Percentiles rank a stretch among this genome's conserved stretches.
Evolutionary conservation across 2,329 filamentous ascomycete species (phyloP).

Genomic region (Tolypocladium ovalisporum): DNA sequence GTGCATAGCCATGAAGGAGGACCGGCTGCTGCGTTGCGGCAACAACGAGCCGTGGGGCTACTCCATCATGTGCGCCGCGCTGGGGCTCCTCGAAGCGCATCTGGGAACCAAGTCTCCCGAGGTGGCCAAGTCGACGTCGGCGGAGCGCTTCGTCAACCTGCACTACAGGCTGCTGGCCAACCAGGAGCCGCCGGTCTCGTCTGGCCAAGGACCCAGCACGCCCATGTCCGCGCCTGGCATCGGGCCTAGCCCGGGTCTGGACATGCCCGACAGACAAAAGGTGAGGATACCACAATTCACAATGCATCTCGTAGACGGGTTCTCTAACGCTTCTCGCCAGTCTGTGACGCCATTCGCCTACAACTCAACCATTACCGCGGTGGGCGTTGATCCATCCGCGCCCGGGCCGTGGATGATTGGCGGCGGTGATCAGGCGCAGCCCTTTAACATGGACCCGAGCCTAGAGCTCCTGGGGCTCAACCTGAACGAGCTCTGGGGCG

Average conservation of each 20-base stretch:
- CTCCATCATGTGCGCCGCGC: conserved; percentile 50
- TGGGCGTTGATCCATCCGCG: conserved; percentile 22
- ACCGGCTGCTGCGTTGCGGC: conserved; percentile 47
- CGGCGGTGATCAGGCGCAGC: conserved; percentile 20
- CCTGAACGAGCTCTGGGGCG: conserved; percentile 45
- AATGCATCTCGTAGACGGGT: not conserved
- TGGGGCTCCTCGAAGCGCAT: conserved; percentile 48
- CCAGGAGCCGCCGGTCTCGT: conserved; percentile 33
- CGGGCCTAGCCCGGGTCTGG: conserved; percentile 18
- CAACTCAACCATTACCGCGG: conserved; percentile 21
- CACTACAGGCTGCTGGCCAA: conserved; percentile 46
- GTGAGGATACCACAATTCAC: conserved; percentile 13
- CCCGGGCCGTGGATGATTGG: conserved; percentile 23
- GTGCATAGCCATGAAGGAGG: conserved; percentile 49
- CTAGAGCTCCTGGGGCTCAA: conserved; percentile 42
- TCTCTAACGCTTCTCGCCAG: conserved; percentile 22
- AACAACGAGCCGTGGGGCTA: conserved; percentile 57
- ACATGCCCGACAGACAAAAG: conserved; percentile 25
- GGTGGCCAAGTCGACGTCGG: conserved; percentile 45
- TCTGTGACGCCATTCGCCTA: conserved; percentile 30
- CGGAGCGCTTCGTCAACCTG: conserved; percentile 47
- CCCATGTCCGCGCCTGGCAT: conserved; percentile 13
- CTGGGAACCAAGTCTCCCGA: conserved; percentile 45
- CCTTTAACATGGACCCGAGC: conserved; percentile 41
- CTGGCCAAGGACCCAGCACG: conserved; percentile 14